Base-by-base conservation (phyloP, 768 basidiomycete species). In the Thelephora ganbajun region DNA sequence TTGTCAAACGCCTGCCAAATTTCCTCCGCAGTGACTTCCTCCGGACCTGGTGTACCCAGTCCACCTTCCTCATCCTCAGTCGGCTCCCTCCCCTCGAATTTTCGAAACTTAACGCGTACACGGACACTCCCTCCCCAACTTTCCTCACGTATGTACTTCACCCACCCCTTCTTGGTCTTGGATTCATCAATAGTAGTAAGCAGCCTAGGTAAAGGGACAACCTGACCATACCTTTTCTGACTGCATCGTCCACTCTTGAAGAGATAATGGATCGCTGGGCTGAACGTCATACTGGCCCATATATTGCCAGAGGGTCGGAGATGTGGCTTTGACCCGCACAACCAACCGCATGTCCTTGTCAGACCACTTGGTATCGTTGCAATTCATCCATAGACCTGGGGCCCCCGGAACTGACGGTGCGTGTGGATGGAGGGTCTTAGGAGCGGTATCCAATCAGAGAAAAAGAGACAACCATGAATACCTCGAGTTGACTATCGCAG, bases 321-420 rank as follows among this genome's bases (percentile, higher is more conserved):
- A 4, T 9, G 26, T 30, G 26, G n/a, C 19, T 3, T 16, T 19
- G 11, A 51, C 42, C 11, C 44, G 39, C 13, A 51, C 50, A 16
- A 54, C 49, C 33, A 51, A 18, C 14, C 34, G 23, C n/a, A 50
- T 43, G 14, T 14, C 43, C 7, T 14, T 18, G 20, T n/a, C 20
- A 18, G 43, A 47, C 20, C 20, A 13, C 11, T 22, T 5, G 2
- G 33, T 37, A 9, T 22, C n/a, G 11, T n/a, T 11, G 0, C 45
- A 42, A 18, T 47, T 4, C 30, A 66, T 66, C 47, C 53, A 63
- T 0, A 71, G 48, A 0, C 69, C 68, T 0, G 60, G 61, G 0
- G 59, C 57, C 0, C 68, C 67, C 0, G 67, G 64, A 12, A 61
- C 35, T 45, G 62, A 50, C 1, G 67, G 69, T 9, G 61, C 66